Base-by-base conservation (phyloP, 768 basidiomycete genomes). In the Mycena galopus region DNA sequence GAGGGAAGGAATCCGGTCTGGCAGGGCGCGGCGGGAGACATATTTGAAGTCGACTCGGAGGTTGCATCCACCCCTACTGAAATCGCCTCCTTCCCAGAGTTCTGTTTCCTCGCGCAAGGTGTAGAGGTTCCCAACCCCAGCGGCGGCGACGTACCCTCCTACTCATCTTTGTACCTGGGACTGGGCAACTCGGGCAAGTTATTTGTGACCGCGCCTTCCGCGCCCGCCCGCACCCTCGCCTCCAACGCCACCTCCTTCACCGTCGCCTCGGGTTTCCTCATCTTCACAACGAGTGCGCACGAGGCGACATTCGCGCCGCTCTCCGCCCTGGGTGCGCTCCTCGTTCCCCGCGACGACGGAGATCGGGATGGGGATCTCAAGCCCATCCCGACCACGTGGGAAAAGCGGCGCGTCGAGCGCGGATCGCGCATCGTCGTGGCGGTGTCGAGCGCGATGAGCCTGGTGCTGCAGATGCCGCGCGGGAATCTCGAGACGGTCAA, bases 401-500 rank as follows among this genome's bases (percentile, higher is more conserved):
- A 94, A 78, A 89, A 86, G 14, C 88, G 97, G 47, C 89, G 94
- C 23, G 89, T 98, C 1, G 98, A 99, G 81, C 85, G 98, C 33
- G 98, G 98, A 4, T 92, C 95, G 9, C 84, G 93, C 69, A 96
- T 98, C 37, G 96, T 99, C 5, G 91, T 93, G 0, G 94, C 93
- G 16, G 92, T 98, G 0, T 93, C 96, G 0, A 96, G 92, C 69
- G 84, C 90, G 10, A 98, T 97, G 95, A 92, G 88, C 76, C 81
- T 99, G 37, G 94, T 99, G 0, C 84, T 99, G 12, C 98, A 99
- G 82, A 99, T 99, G 97, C 98, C 97, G 0, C 85, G 98, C 74
- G 98, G 98, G 1, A 99, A 99, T 81, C 79, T 99, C 71, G 98
- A 99, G 84, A 98, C 96, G 1, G 92, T 99, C 64, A 95, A 93